Base-by-base conservation (phyloP, 768 basidiomycete genomes). In the Rhizopogon rudus region DNA sequence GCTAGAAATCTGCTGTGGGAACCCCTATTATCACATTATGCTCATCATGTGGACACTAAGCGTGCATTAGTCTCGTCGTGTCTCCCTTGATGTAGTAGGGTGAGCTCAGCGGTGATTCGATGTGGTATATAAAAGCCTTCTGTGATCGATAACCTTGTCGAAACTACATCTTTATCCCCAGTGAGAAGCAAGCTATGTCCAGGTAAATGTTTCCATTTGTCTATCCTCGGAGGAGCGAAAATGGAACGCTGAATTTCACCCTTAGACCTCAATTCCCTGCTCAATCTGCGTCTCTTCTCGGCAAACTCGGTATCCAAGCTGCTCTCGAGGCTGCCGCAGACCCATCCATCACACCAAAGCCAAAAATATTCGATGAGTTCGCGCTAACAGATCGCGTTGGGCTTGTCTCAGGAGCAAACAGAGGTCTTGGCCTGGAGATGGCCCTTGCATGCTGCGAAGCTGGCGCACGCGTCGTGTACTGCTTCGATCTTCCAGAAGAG, bases 281-380 rank as follows among this genome's bases (percentile, higher is more conserved):
- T 48, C 78, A 78, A 59, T 76, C 78, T 14, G 63, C 72, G 13
- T 84, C 84, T 5, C 79, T 81, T 20, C 75, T 83, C 20, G 83
- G 80, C 0, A 84, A 81, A 12, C 71, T 88, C 48, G 87, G 87
- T 1, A 83, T 88, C 45, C 73, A 72, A 12, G 84, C 83, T 12
- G 86, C 86, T 3, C 63, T 81, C 5, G 65, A 70, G 44, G 77
- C 75, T 9, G 73, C 74, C 25, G 62, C 64, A 4, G 69, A 80
- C 45, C 61, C 72, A 3, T 58, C 59, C 0, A 53, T 74, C 41
- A 55, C 39, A 31, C 70, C 75, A 5, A 71, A 69, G 4, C 71
- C 77, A n/a, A 83, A 81, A 63, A 77, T 86, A 17, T 78, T 82
- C 61, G 78, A 78, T 45, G 82, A 84, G 58, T 86, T 83, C n/a